Percentiles rank a stretch among this genome's conserved stretches.
These are phyloP conservation scores for Clohesyomyces aquaticus DNA, from an alignment of 495 filamentous ascomycete species.

Conservation along the genomic window DNA sequence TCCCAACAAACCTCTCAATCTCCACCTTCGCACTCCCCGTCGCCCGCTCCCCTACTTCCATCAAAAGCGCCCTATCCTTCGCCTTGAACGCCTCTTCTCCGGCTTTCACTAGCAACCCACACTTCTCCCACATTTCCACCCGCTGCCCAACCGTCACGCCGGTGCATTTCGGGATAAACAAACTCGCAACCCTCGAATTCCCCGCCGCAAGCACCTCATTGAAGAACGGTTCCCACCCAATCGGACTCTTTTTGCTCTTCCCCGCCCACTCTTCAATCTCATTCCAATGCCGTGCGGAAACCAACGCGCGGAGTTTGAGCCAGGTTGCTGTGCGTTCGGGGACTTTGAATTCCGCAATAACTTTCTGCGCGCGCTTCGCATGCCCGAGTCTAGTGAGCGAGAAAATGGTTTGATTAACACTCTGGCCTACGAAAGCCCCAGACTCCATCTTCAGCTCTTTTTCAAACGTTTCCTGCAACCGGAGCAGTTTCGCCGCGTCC, in stretches of 20 bases:
- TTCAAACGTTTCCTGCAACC: conserved; percentile 81
- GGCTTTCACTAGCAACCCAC: conserved; percentile 83
- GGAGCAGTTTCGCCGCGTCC: conserved; percentile 77
- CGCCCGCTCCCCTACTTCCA: conserved; percentile 61
- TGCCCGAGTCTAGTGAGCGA: conserved; percentile 79
- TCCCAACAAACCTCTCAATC: conserved; percentile 63
- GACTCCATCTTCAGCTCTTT: conserved; percentile 62
- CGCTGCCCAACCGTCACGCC: conserved; percentile 58
- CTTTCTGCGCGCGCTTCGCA: conserved; percentile 76
- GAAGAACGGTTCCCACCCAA: conserved; percentile 98
- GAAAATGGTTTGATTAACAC: background rate
- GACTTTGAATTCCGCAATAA: conserved; percentile 90
- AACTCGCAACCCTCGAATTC: conserved; percentile 80
- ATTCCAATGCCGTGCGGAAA: conserved; percentile 85
- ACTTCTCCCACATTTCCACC: no score
- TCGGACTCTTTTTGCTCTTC: conserved; percentile 76
- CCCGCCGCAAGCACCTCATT: conserved; percentile 86
- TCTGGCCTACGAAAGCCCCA: background rate
- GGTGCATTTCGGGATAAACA: conserved; percentile 88
- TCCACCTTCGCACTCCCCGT: conserved; percentile 59
- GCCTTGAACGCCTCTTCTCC: conserved; percentile 86
- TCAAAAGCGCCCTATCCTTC: conserved; percentile 73
- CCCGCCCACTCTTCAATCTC: conserved; percentile 88
- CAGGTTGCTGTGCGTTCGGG: conserved; percentile 89
- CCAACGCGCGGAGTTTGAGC: conserved; percentile 85